Evolutionary conservation across 202 grass and related monocot species (phyloP), one percentile per base, ranked within the genome.

Genomic region (Alloteropsis angusta): DNA sequence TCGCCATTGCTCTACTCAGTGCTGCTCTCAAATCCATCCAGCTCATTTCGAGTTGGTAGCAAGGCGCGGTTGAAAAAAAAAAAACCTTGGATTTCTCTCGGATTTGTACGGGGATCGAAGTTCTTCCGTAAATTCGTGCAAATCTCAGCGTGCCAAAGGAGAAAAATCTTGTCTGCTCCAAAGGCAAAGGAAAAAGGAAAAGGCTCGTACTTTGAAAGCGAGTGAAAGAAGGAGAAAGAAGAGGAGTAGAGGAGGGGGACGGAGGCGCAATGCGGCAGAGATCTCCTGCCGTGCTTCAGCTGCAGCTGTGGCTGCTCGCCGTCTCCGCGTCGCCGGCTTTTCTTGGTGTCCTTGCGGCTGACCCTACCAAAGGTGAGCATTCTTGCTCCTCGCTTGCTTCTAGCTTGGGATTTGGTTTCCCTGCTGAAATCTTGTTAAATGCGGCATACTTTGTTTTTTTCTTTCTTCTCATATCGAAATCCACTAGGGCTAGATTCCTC

Each of bases 291-390:
- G 39, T 87, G 60, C 85, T 76, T 28, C 65, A 14, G 38, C 65
- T 93, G 21, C n/a, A 39, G 17, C 80, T 93, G 45, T 46, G 83
- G 14, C 74, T 93, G 53, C 76, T 88, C 18, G 75, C 83, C 28
- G 41, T 83, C 67, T 68, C 73, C 21, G 83, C 66, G 52, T 88
- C 23, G 21, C 60, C 57, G 22, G 72, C 69, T 70, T 65, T 85
- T 64, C 59, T 71, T 54, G 81, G 53, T 26, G 75, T 76, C 72
- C 72, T 74, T 53, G 83, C 78, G 15, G 63, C 85, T 50, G 85
- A 87, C 72, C 72, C 43, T 66, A 64, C 18, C 67, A 90, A 93
- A 78, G 87, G 87, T 88, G 65, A 72, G 28, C 56, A 35, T 38
- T 68, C 49, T 79, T 84, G 56, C 23, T 59, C 60, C 46, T 58